These are phyloP conservation scores for Purshia tridentata DNA, from an alignment of 306 rosid genomes.

Conservation along the genomic window DNA sequence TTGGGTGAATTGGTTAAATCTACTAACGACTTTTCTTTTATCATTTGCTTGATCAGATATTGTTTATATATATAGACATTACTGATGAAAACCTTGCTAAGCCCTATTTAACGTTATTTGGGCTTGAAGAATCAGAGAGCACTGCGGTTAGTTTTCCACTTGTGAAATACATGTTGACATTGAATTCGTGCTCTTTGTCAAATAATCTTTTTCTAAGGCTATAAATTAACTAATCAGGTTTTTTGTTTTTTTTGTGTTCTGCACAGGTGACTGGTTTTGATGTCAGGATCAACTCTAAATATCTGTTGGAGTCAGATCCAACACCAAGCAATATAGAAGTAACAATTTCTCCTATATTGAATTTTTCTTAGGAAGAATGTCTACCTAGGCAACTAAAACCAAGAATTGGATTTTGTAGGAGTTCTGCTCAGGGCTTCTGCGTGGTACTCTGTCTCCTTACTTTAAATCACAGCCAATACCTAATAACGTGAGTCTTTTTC, in stretches of 20 bases:
- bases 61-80: constrained; percentile 68
- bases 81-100: constrained; percentile 85
- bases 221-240: constrained; percentile 27
- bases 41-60: constrained; percentile 50
- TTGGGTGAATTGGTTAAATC: constrained; percentile 20
- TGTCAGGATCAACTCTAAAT: constrained; percentile 67
- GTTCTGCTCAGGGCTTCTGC: constrained; percentile 62
- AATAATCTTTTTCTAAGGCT: background rate
- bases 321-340: constrained; percentile 73
- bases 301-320: constrained; percentile 65
- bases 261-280: constrained; percentile 80
- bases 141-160: constrained; percentile 60
- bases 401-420: constrained; percentile 51
- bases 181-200: background rate
- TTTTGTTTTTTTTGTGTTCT: constrained; percentile 24
- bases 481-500: constrained; percentile 60
- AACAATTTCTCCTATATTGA: constrained; percentile 21
- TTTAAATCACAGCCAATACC: constrained; percentile 88
- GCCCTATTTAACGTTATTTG: constrained; percentile 78
- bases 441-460: constrained; percentile 63
- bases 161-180: constrained; percentile 18
- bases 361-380: constrained; percentile 5
- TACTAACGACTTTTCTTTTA: constrained; percentile 19
- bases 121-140: constrained; percentile 77
- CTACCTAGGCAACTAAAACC: constrained; percentile 23